phyloP scores from a whole-genome alignment of 352 stramenopile species.

The Pythium angustatum region DNA sequence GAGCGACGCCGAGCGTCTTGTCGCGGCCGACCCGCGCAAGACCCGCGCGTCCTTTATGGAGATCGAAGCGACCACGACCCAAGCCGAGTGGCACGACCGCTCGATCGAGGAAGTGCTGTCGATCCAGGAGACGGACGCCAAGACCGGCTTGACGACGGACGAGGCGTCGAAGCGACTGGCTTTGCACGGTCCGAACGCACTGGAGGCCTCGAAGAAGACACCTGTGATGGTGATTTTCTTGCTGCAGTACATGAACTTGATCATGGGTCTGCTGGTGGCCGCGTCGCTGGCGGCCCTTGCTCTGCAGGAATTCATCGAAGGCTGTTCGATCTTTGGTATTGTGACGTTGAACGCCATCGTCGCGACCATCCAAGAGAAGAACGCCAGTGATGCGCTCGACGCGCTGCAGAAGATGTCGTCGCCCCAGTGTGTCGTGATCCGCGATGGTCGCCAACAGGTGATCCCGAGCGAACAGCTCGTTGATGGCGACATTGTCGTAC shows the following conservation, averaged over 20 bases:
- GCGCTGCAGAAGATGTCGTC: conserved; percentile 75
- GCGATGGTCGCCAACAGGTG: conserved; percentile 29
- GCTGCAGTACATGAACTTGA: conserved; percentile 78
- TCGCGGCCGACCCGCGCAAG: conserved; percentile 45
- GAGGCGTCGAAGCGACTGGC: conserved; percentile 40
- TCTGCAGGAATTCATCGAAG: conserved; percentile 70
- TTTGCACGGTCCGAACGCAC: conserved; percentile 45
- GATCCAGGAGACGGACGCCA: conserved; percentile 43
- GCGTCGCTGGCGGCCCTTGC: conserved; percentile 64
- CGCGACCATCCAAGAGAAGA: conserved; percentile 68
- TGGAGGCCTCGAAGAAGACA: conserved; percentile 58
- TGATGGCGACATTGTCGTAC: conserved; percentile 47
- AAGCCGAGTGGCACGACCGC: conserved; percentile 61
- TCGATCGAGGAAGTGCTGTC: conserved; percentile 42
- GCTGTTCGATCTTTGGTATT: conserved; percentile 69
- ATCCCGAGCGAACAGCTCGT: conserved; percentile 37
- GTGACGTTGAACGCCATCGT: conserved; percentile 74
- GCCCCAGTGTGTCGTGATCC: conserved; percentile 38
- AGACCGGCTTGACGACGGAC: conserved; percentile 37
- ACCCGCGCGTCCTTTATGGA: conserved; percentile 61
- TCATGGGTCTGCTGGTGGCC: conserved; percentile 66
- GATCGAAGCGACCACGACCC: conserved; percentile 41
- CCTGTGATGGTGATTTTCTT: conserved; percentile 65
- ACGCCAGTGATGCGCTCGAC: conserved; percentile 66
- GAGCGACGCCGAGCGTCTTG: conserved; percentile 56